A percentile compares a stretch with the other conserved stretches of the same genome.
phyloP scores from a whole-genome alignment of 495 filamentous ascomycete species.

The Cryomyces minteri region DNA sequence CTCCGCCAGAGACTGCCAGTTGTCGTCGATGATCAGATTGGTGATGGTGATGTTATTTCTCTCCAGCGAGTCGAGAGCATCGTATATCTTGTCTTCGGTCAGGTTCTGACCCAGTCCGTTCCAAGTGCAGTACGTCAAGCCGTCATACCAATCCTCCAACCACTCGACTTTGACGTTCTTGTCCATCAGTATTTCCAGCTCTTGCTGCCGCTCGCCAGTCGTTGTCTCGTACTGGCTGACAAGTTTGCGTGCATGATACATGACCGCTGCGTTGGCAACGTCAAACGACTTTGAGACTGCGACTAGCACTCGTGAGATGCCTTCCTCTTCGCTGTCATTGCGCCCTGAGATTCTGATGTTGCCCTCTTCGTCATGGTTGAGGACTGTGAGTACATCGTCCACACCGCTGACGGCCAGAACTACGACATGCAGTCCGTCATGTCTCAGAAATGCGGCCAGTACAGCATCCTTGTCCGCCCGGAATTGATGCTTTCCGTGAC shows the following conservation, averaged over 20 bases:
- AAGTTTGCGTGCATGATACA: slow-evolving; percentile 69
- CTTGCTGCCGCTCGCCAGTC: slow-evolving; percentile 14
- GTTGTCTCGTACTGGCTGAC: slow-evolving; percentile 21
- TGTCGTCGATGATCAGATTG: slow-evolving; percentile 86
- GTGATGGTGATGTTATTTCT: slow-evolving; percentile 55
- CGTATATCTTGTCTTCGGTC: slow-evolving; percentile 58
- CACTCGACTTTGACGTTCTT: slow-evolving; percentile 45
- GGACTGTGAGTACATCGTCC: slow-evolving; percentile 48
- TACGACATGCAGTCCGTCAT: slow-evolving; percentile 61
- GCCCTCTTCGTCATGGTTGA: slow-evolving; percentile 47
- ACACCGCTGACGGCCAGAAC: slow-evolving; percentile 65
- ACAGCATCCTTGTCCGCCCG: slow-evolving; percentile 57
- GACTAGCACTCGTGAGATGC: slow-evolving; percentile 45
- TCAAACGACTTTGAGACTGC: slow-evolving; percentile 63
- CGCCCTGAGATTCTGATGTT: slow-evolving; percentile 47
- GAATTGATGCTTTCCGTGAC: slow-evolving; percentile 54
- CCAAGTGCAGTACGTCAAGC: slow-evolving; percentile 75
- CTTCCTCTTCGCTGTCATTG: slow-evolving; percentile 40
- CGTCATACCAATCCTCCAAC: slow-evolving; percentile 82
- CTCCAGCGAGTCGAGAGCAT: slow-evolving; percentile 53
- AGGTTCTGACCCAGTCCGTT: slow-evolving; percentile 73
- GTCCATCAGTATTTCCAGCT: slow-evolving; percentile 22
- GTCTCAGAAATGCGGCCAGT: slow-evolving; percentile 60
- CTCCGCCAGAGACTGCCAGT: slow-evolving; percentile 66
- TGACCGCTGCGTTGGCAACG: slow-evolving; percentile 55